Base-by-base conservation (phyloP, 2,329 filamentous ascomycete species). In the Zymoseptoria brevis region DNA sequence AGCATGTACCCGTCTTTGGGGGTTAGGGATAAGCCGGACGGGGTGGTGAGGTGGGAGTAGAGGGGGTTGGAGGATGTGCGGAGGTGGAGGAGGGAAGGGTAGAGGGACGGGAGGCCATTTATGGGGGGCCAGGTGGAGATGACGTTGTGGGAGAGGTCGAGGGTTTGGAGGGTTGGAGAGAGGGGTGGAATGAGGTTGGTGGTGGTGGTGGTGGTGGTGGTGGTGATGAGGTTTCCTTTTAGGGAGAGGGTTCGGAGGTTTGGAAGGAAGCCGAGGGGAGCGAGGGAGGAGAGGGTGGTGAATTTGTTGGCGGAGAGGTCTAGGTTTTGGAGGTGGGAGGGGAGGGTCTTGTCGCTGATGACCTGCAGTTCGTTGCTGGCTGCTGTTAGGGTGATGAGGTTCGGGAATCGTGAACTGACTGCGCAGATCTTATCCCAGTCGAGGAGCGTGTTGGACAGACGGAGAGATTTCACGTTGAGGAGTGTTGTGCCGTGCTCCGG, bases 1-100 rank as follows among this genome's bases (percentile, higher is more conserved):
- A 96, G 81, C 89, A 96, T 96, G 76, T 91, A 93, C 0, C 89
- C 87, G 68, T 96, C 89, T 57, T 96, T 90, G 0, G 87, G 80
- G 5, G 80, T 82, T 24, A 81, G 67, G 24, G 67, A 56, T 55
- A 71, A 76, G 57, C 71, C 74, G 48, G 76, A 75, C 62, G 78
- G 54, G 50, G 75, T 67, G 56, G 67, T 65, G n/a, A 78, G 78
- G 63, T 80, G 76, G 57, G 86, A 79, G 74, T 90, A 95, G 21
- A 97, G 80, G 4, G 93, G 92, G 66, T 97, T 97, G 70, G 91
- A 87, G 4, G 89, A 85, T 62, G 96, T 84, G 16, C 92, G 88
- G 48, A 99, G 82, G 35, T 85, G 85, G 11, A 77, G 80, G 6
- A 97, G 79, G 3, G 86, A 84, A 0, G 94, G 93, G 65, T 96